phyloP scores from a whole-genome alignment of 2,329 filamentous ascomycete species.

The Apiospora marii region DNA sequence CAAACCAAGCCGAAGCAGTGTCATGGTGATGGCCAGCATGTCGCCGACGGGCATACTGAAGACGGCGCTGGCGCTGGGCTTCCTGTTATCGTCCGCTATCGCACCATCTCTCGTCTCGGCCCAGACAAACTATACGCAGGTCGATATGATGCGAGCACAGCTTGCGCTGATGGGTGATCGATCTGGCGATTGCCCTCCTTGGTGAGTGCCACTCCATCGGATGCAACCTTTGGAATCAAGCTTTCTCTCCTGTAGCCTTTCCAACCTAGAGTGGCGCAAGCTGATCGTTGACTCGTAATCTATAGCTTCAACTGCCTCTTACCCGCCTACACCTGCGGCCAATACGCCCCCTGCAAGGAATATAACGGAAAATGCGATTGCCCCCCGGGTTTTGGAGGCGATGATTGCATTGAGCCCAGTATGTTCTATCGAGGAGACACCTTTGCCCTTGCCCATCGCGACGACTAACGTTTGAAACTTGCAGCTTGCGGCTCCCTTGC shows the following conservation, averaged over 20 bases:
- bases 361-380: slow-evolving; percentile 93
- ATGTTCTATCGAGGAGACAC: slow-evolving; percentile 40
- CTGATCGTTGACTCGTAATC: slow-evolving; percentile 33
- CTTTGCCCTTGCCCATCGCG: not conserved
- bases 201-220: slow-evolving; percentile 53
- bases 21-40: slow-evolving; percentile 16
- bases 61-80: slow-evolving; percentile 23
- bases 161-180: slow-evolving; percentile 76
- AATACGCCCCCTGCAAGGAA: slow-evolving; percentile 88
- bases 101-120: slow-evolving; percentile 32
- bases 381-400: slow-evolving; percentile 89
- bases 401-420: slow-evolving; percentile 89
- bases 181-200: slow-evolving; percentile 81
- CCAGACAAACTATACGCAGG: slow-evolving; percentile 65
- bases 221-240: slow-evolving; percentile 14
- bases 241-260: slow-evolving; percentile 19
- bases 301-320: slow-evolving; percentile 96
- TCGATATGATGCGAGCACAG: slow-evolving; percentile 69
- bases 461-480: slow-evolving; percentile 8
- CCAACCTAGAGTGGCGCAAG: slow-evolving; percentile 27
- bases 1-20: not conserved
- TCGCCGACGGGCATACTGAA: slow-evolving; percentile 16
- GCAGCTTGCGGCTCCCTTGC: slow-evolving; percentile 85
- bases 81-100: slow-evolving; percentile 19
- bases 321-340: slow-evolving; percentile 88